Conservation (phyloP, 108 stramenopile genomes). For the Cylindrotheca closterium region DNA sequence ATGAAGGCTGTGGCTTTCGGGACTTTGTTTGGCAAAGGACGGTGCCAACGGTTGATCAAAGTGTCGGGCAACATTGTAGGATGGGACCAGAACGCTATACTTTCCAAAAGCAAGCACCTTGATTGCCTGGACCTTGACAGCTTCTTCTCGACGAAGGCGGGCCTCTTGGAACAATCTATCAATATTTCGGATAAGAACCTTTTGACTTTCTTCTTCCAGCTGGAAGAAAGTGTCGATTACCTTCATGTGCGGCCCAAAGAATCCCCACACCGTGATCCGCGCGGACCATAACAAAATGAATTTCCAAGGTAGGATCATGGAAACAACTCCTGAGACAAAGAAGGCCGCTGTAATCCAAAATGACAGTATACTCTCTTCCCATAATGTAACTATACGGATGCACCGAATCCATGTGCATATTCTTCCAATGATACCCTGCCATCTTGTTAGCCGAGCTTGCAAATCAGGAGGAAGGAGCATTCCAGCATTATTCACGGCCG, state of each 20-base stretch:
- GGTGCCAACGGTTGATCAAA: constrained; percentile 65
- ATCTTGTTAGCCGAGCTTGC: constrained; percentile 27
- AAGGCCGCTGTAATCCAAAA: constrained; percentile 63
- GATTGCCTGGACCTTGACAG: constrained; percentile 67
- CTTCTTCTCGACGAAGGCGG: constrained; percentile 60
- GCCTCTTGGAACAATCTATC: constrained; percentile 25
- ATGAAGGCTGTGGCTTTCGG: background rate
- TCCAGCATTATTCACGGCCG: constrained; percentile 8
- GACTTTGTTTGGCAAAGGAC: constrained; percentile 55
- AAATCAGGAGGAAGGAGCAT: constrained; percentile 29
- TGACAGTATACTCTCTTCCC: constrained; percentile 66
- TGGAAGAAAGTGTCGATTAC: constrained; percentile 46
- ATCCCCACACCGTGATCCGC: constrained; percentile 60
- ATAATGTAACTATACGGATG: constrained; percentile 47
- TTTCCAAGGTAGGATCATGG: constrained; percentile 63
- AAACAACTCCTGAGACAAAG: constrained; percentile 42
- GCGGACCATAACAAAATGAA: constrained; percentile 58
- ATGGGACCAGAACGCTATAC: constrained; percentile 38
- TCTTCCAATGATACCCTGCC: constrained; percentile 33
- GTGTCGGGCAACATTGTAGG: constrained; percentile 60
- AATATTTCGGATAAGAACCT: constrained; percentile 26
- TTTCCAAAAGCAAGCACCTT: constrained; percentile 60
- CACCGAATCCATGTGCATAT: constrained; percentile 39
- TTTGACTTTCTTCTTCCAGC: constrained; percentile 20
- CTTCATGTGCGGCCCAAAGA: constrained; percentile 77